Evolutionary conservation across 2,329 filamentous ascomycete genomes (phyloP).

Genomic region (Aureobasidium sp.): DNA sequence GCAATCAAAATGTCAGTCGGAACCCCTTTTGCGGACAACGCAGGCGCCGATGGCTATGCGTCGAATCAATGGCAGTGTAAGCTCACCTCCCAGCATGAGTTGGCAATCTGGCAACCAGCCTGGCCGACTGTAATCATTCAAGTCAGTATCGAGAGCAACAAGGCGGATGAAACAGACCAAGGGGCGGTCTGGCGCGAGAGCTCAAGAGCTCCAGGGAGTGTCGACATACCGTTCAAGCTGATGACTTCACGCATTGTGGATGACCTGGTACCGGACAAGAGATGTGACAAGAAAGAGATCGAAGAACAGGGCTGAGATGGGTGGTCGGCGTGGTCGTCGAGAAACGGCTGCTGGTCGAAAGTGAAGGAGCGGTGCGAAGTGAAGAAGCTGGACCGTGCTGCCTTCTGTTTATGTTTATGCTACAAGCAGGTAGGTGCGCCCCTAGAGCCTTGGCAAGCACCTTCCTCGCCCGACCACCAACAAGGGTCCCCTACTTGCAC

Average conservation of each 20-base stretch:
- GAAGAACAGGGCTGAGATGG: conserved; percentile 8
- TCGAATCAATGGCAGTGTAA: conserved; percentile 20
- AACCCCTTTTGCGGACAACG: conserved; percentile 2
- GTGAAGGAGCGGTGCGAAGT: conserved; percentile 16
- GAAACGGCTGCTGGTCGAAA: conserved; percentile 15
- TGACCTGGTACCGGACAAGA: conserved; percentile 9
- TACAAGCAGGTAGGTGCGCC: too few relatives aligned
- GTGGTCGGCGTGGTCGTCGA: conserved; percentile 15
- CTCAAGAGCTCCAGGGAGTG: conserved; percentile 20
- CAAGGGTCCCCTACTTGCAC: background rate
- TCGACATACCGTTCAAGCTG: conserved; percentile 81
- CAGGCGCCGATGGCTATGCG: background rate
- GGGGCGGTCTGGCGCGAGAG: conserved; percentile 38
- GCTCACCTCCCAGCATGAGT: conserved; percentile 99
- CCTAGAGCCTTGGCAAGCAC: background rate
- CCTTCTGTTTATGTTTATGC: background rate
- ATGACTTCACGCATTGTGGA: conserved; percentile 97
- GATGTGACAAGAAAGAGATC: conserved; percentile 10
- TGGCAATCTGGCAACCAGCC: conserved; percentile 99
- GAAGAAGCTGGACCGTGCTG: conserved; percentile 12
- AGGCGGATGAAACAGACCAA: conserved; percentile 11
- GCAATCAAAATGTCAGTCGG: conserved; percentile 19
- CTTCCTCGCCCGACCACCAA: background rate
- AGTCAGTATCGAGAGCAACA: conserved; percentile 41
- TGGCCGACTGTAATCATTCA: conserved; percentile 74